phyloP scores from a whole-genome alignment of 495 filamentous ascomycete genomes.

The Glutinoglossum americanum region DNA sequence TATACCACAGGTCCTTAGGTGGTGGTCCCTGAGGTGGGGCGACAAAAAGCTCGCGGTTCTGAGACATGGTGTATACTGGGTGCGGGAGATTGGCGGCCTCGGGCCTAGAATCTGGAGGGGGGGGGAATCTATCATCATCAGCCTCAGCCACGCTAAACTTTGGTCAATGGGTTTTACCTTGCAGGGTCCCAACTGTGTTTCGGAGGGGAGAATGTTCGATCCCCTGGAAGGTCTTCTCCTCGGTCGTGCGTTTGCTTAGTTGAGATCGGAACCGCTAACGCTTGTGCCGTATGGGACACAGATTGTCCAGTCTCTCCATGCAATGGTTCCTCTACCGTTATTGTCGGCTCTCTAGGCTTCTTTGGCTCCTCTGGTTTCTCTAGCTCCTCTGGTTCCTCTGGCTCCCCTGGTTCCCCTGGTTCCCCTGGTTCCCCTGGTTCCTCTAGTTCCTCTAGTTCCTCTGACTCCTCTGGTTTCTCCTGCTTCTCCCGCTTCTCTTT shows the following conservation, averaged over 20 bases:
- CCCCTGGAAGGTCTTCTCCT: constrained; percentile 16
- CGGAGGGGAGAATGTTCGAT: constrained; percentile 27
- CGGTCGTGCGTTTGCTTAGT: neutral
- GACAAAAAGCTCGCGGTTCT: constrained; percentile 44
- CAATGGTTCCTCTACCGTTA: constrained; percentile 6
- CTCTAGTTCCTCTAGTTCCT: neutral
- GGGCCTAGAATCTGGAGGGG: constrained; percentile 48
- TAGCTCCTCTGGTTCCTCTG: neutral
- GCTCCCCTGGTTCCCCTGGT: neutral
- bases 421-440: neutral
- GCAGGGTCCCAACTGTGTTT: constrained; percentile 44
- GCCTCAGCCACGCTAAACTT: constrained; percentile 1
- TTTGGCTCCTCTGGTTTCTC: neutral
- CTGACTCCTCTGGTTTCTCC: neutral
- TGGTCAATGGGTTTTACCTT: constrained; percentile 22
- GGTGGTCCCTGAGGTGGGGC: constrained; percentile 57
- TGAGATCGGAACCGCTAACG: neutral
- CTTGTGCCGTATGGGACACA: neutral
- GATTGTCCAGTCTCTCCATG: neutral
- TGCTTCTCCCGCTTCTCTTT: neutral
- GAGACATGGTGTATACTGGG: constrained; percentile 56
- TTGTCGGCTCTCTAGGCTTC: neutral
- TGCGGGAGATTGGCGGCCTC: constrained; percentile 59
- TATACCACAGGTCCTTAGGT: constrained; percentile 65
- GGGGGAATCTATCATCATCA: constrained; percentile 36